phyloP scores from a whole-genome alignment of 2,329 filamentous ascomycete species.

The Neonectria punicea region DNA sequence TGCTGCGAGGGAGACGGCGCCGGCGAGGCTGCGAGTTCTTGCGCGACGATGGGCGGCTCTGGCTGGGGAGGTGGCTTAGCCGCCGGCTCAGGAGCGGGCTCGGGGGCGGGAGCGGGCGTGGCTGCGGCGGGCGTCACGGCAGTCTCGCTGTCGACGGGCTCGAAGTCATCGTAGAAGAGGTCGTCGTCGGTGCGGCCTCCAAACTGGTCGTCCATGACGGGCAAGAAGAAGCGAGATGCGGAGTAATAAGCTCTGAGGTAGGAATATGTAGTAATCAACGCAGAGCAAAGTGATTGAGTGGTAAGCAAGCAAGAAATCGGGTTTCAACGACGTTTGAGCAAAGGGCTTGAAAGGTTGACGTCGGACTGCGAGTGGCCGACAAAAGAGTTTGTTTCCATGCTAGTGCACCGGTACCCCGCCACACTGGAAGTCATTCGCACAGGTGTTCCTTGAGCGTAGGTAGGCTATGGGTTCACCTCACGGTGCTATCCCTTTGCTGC shows the following conservation, averaged over 20 bases:
- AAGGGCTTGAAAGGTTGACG: slow-evolving; percentile 1
- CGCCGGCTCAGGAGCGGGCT: slow-evolving; percentile 21
- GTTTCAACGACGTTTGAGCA: neutral
- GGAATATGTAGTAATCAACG: neutral
- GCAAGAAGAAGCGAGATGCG: neutral
- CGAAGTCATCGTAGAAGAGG: slow-evolving; percentile 71
- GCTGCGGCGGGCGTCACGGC: slow-evolving; percentile 39
- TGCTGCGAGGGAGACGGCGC: slow-evolving; percentile 14
- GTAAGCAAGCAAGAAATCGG: neutral
- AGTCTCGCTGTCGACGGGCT: slow-evolving; percentile 58
- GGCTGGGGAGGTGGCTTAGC: slow-evolving; percentile 20
- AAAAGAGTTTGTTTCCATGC: slow-evolving; percentile 5
- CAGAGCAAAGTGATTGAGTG: neutral
- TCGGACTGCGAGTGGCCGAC: neutral
- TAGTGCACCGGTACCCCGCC: slow-evolving; percentile 36
- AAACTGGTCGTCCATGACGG: slow-evolving; percentile 69
- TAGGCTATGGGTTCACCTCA: too few relatives aligned
- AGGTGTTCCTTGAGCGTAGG: too few relatives aligned
- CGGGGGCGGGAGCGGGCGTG: slow-evolving; percentile 26
- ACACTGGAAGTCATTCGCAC: slow-evolving; percentile 22
- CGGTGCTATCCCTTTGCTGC: too few relatives aligned
- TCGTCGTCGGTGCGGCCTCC: slow-evolving; percentile 70
- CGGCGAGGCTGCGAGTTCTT: slow-evolving; percentile 15
- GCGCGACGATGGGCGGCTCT: slow-evolving; percentile 21
- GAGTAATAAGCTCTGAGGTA: neutral